Evolutionary conservation across 441 rosid species (phyloP).

Genomic region (Melianthus villosus): DNA sequence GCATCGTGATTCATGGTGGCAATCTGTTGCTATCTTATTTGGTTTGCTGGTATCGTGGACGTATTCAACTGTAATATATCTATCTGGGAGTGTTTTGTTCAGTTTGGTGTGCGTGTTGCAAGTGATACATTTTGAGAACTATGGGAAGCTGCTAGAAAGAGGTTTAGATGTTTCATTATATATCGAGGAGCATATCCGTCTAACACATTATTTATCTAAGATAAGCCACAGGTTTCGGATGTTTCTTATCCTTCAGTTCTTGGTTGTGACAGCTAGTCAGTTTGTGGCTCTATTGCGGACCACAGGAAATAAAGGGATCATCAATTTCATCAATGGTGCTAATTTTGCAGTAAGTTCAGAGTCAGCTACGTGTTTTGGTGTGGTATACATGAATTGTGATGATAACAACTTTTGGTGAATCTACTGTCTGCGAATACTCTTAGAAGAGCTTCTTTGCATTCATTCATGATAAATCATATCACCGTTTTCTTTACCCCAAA

Average conservation of each 20-base stretch:
- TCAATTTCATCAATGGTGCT: conserved; percentile 26
- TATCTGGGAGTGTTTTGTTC: conserved; percentile 28
- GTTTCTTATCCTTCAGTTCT: conserved; percentile 25
- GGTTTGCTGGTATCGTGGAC: conserved; percentile 27
- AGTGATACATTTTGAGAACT: conserved; percentile 32
- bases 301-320: conserved; percentile 16
- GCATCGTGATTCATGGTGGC: conserved; percentile 20
- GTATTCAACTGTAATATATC: conserved; percentile 17
- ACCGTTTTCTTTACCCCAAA: too few species aligned
- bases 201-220: conserved; percentile 26
- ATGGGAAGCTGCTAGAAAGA: conserved; percentile 27
- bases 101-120: conserved; percentile 31
- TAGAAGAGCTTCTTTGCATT: too few species aligned
- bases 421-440: too few species aligned
- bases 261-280: conserved; percentile 31
- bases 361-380: too few species aligned
- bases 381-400: too few species aligned
- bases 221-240: conserved; percentile 41
- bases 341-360: conserved; percentile 33
- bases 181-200: conserved; percentile 27
- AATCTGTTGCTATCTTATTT: conserved; percentile 12
- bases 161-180: conserved; percentile 22
- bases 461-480: too few species aligned
- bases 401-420: too few species aligned
- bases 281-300: conserved; percentile 24